Evolutionary conservation across 352 stramenopile species (phyloP).

Genomic region (Albugo laibachii): DNA sequence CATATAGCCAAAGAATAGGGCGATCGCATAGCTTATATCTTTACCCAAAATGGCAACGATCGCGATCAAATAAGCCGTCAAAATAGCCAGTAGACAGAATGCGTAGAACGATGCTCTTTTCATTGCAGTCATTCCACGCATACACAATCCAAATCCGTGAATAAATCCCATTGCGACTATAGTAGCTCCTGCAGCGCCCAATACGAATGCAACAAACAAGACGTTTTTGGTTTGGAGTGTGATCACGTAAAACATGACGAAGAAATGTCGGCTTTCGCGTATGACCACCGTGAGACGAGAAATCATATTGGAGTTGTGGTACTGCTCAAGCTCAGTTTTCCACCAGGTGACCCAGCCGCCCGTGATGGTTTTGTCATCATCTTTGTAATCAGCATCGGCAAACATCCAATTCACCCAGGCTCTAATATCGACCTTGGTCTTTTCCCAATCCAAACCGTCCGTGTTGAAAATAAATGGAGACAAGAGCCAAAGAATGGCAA

Average conservation of each 20-base stretch:
- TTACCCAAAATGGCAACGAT: slow-evolving; percentile 17
- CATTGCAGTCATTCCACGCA: slow-evolving; percentile 14
- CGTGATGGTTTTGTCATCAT: slow-evolving; percentile 39
- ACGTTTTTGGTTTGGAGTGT: slow-evolving; percentile 35
- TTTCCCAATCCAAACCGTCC: slow-evolving; percentile 68
- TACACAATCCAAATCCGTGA: slow-evolving; percentile 16
- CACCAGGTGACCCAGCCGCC: slow-evolving; percentile 69
- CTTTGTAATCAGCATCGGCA: slow-evolving; percentile 31
- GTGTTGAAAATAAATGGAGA: slow-evolving; percentile 75
- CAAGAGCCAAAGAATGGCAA: slow-evolving; percentile 47
- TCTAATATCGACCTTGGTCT: slow-evolving; percentile 56
- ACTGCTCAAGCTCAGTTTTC: slow-evolving; percentile 53
- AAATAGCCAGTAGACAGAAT: slow-evolving; percentile 14
- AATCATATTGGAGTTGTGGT: slow-evolving; percentile 48
- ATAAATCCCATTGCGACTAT: slow-evolving; percentile 27
- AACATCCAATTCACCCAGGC: slow-evolving; percentile 75
- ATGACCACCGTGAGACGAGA: slow-evolving; percentile 54
- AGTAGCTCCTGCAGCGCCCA: slow-evolving; percentile 27
- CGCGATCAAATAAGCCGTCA: slow-evolving; percentile 29
- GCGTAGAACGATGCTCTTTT: slow-evolving; percentile 32
- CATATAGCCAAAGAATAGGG: slow-evolving; percentile 70
- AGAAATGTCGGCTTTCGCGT: slow-evolving; percentile 56
- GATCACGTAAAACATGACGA: slow-evolving; percentile 74
- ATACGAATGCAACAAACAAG: slow-evolving; percentile 25
- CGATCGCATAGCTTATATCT: slow-evolving; percentile 16